These are phyloP conservation scores for Aureobasidium sp. DNA, from an alignment of 2,329 filamentous ascomycete species.

Conservation along the genomic window DNA sequence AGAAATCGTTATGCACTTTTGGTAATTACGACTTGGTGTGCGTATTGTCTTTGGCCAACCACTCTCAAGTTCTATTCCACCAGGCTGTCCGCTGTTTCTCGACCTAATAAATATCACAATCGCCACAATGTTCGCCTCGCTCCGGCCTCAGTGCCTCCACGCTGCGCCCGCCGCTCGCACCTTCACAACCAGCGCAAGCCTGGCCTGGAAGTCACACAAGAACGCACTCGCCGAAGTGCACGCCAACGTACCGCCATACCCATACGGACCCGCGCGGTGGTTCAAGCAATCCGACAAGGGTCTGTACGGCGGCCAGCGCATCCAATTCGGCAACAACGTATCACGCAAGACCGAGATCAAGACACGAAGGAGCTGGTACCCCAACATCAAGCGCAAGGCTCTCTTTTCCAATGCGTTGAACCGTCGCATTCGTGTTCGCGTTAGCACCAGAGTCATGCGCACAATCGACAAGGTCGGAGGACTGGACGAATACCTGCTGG, in stretches of 20 bases:
- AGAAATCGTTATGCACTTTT: conserved; percentile 1
- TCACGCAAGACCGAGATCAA: conserved; percentile 60
- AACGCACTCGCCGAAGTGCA: conserved; percentile 17
- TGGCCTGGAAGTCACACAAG: conserved; percentile 17
- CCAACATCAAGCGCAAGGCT: conserved; percentile 60
- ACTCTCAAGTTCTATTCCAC: background rate
- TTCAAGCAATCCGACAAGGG: conserved; percentile 71
- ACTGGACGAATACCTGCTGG: conserved; percentile 83
- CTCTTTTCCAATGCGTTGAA: conserved; percentile 58
- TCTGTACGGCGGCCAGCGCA: conserved; percentile 50
- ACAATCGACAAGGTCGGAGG: conserved; percentile 76
- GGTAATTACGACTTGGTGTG: background rate
- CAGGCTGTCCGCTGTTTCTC: background rate
- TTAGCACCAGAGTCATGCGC: conserved; percentile 58
- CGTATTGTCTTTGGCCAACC: background rate
- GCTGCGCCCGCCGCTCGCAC: conserved; percentile 16
- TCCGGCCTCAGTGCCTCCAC: conserved; percentile 7
- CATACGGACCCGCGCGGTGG: conserved; percentile 58
- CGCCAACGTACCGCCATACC: conserved; percentile 47
- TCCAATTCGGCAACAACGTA: conserved; percentile 74
- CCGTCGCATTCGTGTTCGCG: conserved; percentile 56
- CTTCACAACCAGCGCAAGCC: conserved; percentile 25
- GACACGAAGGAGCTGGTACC: conserved; percentile 64
- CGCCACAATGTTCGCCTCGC: conserved; percentile 9
- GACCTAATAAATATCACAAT: background rate